Evolutionary conservation across 345 rosid species (phyloP), one percentile per base, ranked within the genome.

Genomic region (Excoecaria cochinchinensis): DNA sequence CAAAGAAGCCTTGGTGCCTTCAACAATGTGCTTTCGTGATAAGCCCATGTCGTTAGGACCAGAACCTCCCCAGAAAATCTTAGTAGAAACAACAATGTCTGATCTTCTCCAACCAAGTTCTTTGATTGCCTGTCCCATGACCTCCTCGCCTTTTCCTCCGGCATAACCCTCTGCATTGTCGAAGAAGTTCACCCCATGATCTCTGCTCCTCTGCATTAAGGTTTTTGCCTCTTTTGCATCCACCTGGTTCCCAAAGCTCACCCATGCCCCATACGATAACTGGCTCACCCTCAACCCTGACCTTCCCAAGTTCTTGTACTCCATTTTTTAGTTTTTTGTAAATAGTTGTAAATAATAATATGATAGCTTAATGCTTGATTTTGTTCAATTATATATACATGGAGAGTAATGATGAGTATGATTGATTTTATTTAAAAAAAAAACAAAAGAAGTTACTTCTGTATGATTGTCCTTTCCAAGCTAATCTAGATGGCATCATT

Each of bases 151-250:
- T 0, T 97, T 87, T 46, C 98, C 99, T 68, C 90, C 91, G 74
- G 97, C 98, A 70, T 95, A 95, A 70, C 93, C 99, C 87, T 95
- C 98, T 24, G 99, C 98, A 86, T 95, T 95, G 72, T 95, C 99
- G 85, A 95, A 95, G 92, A 95, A 95, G 83, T 93, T 95, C 82
- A 95, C 99, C 25, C 99, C 98, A 48, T 84, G 69, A 77, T 91
- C 98, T 3, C 95, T 84, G 87, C 98, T 90, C 79, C 99, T 93
- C 79, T 91, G 97, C 44, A 93, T 86, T 63, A 95, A 78, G 48
- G 99, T 91, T 75, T 93, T 95, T 5, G 95, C 99, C 72, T 95
- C 99, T 78, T 93, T 95, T 38, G 93, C 98, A 77, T 95, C 99
- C 8, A 95, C 89, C 83, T 95, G 98, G 80, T 95, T 95, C 22